Evolutionary conservation across 1,139 yeast genomes (phyloP), one percentile per base, ranked within the genome.

Genomic region (Geotrichum australiense): DNA sequence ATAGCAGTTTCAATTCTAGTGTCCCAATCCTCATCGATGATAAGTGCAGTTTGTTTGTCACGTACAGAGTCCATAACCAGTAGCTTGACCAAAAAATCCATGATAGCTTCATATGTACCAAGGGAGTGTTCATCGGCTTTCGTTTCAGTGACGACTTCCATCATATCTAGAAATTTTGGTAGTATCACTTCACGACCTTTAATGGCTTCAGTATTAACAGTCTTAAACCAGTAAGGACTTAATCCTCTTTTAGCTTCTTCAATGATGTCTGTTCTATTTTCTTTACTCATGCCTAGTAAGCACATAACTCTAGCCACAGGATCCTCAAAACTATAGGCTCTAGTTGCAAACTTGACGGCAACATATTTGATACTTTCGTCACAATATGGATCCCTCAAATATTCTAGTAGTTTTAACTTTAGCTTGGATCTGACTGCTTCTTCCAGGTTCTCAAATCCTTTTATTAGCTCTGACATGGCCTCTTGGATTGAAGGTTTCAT

Each of bases 211-310:
- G 56, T 46, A 35, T 54, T 59, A 24, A 49, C 52, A 8, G 54
- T 59, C 39, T 64, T 66, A 55, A 74, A 78, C 76, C 80, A 74
- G 54, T 83, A 75, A 0, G 96, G 96, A 56, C 85, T 79, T 22
- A 91, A 66, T 0, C 97, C 97, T 47, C 76, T 76, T n/a, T 62
- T 61, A 0, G 96, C 81, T 58, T 87, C 96, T 54, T 87, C 95
- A 11, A 79, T 66, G 0, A 80, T 75, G 50, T 86, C 95, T 1
- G 85, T 70, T 41, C 83, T 68, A 51, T 81, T 82, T 4, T 48
- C 52, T 3, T 60, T 62, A 14, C 75, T 63, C 8, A 85, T 62
- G 6, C 87, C 96, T 39, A 81, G 59, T 15, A 87, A 59, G 55
- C 91, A 80, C 30, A 85, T 63, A 41, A 74, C 55, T 47, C 96